Percentiles rank a stretch among this genome's conserved stretches.
Evolutionary conservation across 805 yeast species (phyloP).

Genomic region (Sugiyamaella lignohabitans): DNA sequence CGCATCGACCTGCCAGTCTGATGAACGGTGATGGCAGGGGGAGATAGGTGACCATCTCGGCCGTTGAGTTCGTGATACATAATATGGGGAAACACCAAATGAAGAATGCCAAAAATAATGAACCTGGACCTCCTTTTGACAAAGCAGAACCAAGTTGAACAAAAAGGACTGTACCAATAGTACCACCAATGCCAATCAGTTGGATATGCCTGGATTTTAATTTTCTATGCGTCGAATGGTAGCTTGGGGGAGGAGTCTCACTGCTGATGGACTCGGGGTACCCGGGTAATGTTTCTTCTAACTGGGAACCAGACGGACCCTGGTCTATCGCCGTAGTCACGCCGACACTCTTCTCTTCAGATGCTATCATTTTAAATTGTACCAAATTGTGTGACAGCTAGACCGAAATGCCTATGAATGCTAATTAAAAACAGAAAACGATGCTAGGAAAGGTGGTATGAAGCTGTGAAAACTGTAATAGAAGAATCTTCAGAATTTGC

Average conservation of each 20-base stretch:
- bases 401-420: too few species aligned
- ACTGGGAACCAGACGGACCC: background rate
- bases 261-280: background rate
- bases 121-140: constrained; percentile 63
- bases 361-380: background rate
- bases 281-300: background rate
- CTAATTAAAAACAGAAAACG: too few species aligned
- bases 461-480: too few species aligned
- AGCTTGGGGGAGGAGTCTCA: constrained; percentile 12
- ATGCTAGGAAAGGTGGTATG: too few species aligned
- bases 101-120: constrained; percentile 55
- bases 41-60: constrained; percentile 71
- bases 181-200: constrained; percentile 73
- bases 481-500: too few species aligned
- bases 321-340: background rate
- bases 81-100: constrained; percentile 67
- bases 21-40: constrained; percentile 77
- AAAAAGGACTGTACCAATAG: constrained; percentile 74
- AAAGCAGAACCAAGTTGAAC: constrained; percentile 65
- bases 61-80: constrained; percentile 60
- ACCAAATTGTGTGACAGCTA: too few species aligned
- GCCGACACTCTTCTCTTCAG: background rate
- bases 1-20: constrained; percentile 65
- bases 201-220: constrained; percentile 68
- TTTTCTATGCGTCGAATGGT: constrained; percentile 39